phyloP scores from a whole-genome alignment of 2,329 filamentous ascomycete genomes.

The Cordyceps tenuipes region DNA sequence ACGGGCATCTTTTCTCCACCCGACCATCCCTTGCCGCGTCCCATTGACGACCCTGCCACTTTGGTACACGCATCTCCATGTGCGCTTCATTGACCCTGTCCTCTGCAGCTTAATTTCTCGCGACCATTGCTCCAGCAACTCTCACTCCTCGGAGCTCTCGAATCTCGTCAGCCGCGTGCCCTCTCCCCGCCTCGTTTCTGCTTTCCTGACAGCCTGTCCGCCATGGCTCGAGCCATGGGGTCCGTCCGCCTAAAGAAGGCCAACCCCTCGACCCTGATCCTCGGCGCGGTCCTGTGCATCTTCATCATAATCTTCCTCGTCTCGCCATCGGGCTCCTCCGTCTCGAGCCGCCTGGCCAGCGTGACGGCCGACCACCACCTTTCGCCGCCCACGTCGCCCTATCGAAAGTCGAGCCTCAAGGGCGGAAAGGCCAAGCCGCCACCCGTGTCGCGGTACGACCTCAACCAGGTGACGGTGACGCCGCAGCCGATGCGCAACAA shows the following conservation, averaged over 20 bases:
- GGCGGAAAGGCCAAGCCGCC: slow-evolving; percentile 45
- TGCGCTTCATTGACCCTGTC: background rate
- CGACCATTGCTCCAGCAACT: background rate
- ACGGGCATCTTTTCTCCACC: background rate
- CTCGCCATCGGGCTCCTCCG: slow-evolving; percentile 40
- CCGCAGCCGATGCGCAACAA: slow-evolving; percentile 65
- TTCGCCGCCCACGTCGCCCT: slow-evolving; percentile 35
- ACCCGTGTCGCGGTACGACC: slow-evolving; percentile 84
- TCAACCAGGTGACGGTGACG: slow-evolving; percentile 89
- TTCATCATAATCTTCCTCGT: slow-evolving; percentile 60
- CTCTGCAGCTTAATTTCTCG: background rate
- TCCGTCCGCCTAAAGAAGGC: slow-evolving; percentile 68
- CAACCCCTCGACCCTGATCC: slow-evolving; percentile 65
- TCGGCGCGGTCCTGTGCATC: slow-evolving; percentile 65
- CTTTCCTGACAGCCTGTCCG: background rate
- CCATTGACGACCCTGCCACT: background rate
- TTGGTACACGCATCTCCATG: background rate
- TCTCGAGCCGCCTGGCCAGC: slow-evolving; percentile 38
- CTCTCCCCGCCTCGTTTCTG: background rate
- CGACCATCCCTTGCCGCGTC: background rate
- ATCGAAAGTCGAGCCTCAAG: slow-evolving; percentile 31
- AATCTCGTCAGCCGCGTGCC: background rate
- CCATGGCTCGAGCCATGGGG: slow-evolving; percentile 52
- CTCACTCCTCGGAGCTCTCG: background rate
- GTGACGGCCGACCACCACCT: slow-evolving; percentile 36